A percentile compares a stretch with the other conserved stretches of the same genome.
Conservation (phyloP, 2,329 filamentous ascomycete species). For the Penicillium glabrum region DNA sequence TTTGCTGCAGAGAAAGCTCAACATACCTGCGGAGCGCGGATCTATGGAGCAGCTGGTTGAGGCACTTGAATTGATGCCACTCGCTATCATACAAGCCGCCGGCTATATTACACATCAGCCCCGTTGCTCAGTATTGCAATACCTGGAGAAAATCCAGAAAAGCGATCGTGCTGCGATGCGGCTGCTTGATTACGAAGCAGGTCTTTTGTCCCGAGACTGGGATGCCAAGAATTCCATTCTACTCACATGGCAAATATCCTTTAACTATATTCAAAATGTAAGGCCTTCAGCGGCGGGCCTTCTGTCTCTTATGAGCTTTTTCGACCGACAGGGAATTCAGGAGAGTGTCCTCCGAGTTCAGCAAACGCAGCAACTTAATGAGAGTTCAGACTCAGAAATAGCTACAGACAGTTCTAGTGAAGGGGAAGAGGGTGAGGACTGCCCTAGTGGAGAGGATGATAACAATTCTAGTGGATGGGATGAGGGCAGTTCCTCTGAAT, state of each 20-base stretch:
- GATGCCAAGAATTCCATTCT: background rate
- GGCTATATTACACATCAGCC: background rate
- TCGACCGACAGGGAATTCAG: conserved; percentile 28
- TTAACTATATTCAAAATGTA: background rate
- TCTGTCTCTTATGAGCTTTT: conserved; percentile 27
- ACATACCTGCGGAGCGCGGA: background rate
- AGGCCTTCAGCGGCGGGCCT: background rate
- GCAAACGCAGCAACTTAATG: background rate
- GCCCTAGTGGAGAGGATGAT: too few species aligned
- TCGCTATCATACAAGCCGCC: background rate
- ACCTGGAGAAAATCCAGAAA: background rate
- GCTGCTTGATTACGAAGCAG: background rate
- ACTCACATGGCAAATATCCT: background rate
- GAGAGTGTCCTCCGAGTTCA: background rate
- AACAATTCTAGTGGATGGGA: too few species aligned
- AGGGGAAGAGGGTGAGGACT: too few species aligned
- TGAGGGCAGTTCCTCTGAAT: too few species aligned
- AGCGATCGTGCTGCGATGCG: background rate
- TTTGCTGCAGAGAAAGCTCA: conserved; percentile 32
- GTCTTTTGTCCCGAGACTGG: background rate
- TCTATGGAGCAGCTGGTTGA: conserved; percentile 22
- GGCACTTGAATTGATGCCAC: conserved; percentile 8
- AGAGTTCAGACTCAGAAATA: background rate
- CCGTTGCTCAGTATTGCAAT: conserved; percentile 5
- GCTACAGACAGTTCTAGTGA: too few species aligned